These are phyloP conservation scores for Termitomyces sp. DNA, from an alignment of 768 basidiomycete species.

Conservation along the genomic window DNA sequence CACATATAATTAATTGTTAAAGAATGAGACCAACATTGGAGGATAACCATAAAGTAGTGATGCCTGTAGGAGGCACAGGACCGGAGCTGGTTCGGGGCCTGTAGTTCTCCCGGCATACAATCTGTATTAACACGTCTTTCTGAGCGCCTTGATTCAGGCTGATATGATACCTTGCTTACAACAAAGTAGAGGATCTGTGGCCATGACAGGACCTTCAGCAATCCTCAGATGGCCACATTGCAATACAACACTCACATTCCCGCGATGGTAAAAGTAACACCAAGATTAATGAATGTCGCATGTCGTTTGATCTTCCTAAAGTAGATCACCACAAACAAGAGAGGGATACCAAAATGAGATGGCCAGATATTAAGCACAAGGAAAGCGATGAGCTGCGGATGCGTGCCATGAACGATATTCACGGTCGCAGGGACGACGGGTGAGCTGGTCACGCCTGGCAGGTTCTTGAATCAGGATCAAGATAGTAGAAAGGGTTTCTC, in stretches of 20 bases:
- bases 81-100: slow-evolving; percentile 40
- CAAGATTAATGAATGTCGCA: slow-evolving; percentile 44
- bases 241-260: slow-evolving; percentile 33
- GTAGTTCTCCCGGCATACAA: slow-evolving; percentile 35
- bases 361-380: slow-evolving; percentile 48
- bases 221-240: not conserved
- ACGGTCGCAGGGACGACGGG: slow-evolving; percentile 9
- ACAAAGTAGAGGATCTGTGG: slow-evolving; percentile 34
- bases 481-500: not conserved
- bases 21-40: slow-evolving; percentile 31
- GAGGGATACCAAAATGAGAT: slow-evolving; percentile 45
- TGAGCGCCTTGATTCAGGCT: not conserved
- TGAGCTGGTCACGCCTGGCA: not conserved
- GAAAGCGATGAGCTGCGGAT: slow-evolving; percentile 35
- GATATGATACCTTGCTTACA: slow-evolving; percentile 24
- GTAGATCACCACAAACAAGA: slow-evolving; percentile 37
- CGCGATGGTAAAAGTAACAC: slow-evolving; percentile 40
- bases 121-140: not conserved
- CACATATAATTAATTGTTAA: not conserved
- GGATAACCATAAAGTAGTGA: slow-evolving; percentile 47
- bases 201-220: not conserved
- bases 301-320: slow-evolving; percentile 41
- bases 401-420: slow-evolving; percentile 41
- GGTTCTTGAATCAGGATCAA: not conserved
- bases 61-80: slow-evolving; percentile 43